Percentiles rank a stretch among this genome's conserved stretches.
Evolutionary conservation across 2,329 filamentous ascomycete species (phyloP).

Genomic region (Mycocentrospora acerina): DNA sequence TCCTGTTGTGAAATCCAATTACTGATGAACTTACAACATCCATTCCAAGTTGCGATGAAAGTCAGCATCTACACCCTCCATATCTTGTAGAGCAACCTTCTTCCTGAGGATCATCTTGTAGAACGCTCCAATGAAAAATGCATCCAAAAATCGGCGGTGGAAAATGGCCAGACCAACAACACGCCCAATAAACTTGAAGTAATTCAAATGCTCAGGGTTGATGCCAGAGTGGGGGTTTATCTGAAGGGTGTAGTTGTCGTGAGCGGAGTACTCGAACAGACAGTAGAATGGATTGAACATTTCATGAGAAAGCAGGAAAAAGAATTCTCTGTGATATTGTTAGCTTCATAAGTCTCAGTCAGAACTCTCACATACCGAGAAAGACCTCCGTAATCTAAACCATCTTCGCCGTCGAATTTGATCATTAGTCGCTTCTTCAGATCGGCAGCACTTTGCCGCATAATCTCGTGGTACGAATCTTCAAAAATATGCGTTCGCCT

Average conservation of each 20-base stretch:
- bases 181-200: conserved; percentile 99
- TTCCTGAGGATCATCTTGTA: conserved; percentile 99
- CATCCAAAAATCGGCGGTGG: conserved; percentile 94
- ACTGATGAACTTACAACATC: conserved; percentile 66
- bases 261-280: conserved; percentile 97
- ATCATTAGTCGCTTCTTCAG: conserved; percentile 99
- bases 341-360: no score
- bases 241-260: conserved; percentile 99
- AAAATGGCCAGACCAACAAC: conserved; percentile 97
- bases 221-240: conserved; percentile 99
- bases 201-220: conserved; percentile 98
- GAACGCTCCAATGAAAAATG: conserved; percentile 97
- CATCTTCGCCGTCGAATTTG: conserved; percentile 98
- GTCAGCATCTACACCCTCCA: conserved; percentile 98
- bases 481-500: conserved; percentile 96
- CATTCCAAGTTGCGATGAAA: conserved; percentile 96
- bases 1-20: neutral
- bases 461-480: conserved; percentile 98
- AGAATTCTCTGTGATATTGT: conserved; percentile 67
- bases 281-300: conserved; percentile 99
- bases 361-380: conserved; percentile 54
- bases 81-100: conserved; percentile 86
- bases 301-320: conserved; percentile 97
- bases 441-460: conserved; percentile 91
- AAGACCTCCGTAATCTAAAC: conserved; percentile 94